Evolutionary conservation across 176 grass and related monocot species (phyloP), one percentile per base, ranked within the genome.

Genomic region (Chrysopogon serrulatus): DNA sequence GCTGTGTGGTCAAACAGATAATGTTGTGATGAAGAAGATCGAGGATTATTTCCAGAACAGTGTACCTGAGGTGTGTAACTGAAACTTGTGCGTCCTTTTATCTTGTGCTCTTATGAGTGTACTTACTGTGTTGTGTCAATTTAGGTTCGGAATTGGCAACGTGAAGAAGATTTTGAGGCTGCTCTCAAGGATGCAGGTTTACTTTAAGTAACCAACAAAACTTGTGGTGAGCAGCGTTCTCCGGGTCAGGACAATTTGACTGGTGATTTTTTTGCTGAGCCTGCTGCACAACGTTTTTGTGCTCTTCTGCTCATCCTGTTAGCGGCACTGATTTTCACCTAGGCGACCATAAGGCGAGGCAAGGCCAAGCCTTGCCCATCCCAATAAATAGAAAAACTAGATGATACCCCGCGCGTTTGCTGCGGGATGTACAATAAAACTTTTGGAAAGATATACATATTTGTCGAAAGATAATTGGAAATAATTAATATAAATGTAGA

Each of bases 151-250:
- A 88, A 90, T 82, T 99, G 96, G 96, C 68, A 87, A 75, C 94
- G 90, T 0, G 96, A 94, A 78, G 93, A 90, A 74, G 76, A 90
- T 71, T 98, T 98, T 84, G 96, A 96, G 83, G 78, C 84, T 56
- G 93, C 93, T 59, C 93, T 99, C 9, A 94, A 94, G 82, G 96
- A 99, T 70, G 96, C 96, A 0, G 96, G 96, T 66, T 83, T 99
- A 56, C 80, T 96, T 48, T 68, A 88, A 80, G 85, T 86, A n/a
- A 64, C 28, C 7, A 28, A 60, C 15, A 13, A 71, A 82, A 45
- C 30, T 28, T 82, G 39, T 39, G 47, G 6, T 56, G 26, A 44
- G 64, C 51, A 44, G 32, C 0, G 4, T 19, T 36, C 37, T 71
- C 32, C 18, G 10, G 4, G 9, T 74, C 60, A 3, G 39, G 47